Percentiles rank a stretch among this genome's conserved stretches.
phyloP scores from a whole-genome alignment of 2,329 filamentous ascomycete species.

The Colletotrichum sp. region DNA sequence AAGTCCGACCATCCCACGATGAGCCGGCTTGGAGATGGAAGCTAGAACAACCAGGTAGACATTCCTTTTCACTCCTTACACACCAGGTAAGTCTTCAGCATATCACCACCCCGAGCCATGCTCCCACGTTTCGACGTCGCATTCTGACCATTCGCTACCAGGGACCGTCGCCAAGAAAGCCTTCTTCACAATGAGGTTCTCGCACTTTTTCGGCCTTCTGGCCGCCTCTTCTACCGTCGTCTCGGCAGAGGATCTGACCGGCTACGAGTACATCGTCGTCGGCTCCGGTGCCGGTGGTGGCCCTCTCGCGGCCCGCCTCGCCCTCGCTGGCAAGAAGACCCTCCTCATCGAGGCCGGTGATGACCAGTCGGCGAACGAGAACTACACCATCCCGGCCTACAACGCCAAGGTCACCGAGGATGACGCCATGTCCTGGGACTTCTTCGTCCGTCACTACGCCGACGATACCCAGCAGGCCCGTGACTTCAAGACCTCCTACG shows the following conservation, averaged over 20 bases:
- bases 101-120: background rate
- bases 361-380: conserved; percentile 53
- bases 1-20: background rate
- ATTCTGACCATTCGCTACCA: background rate
- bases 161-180: background rate
- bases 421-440: conserved; percentile 63
- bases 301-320: conserved; percentile 62
- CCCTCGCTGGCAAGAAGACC: conserved; percentile 62
- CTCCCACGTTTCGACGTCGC: background rate
- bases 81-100: background rate
- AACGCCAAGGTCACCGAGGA: conserved; percentile 60
- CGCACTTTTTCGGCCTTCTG: conserved; percentile 19
- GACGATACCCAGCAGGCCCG: conserved; percentile 55
- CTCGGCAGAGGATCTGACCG: conserved; percentile 25
- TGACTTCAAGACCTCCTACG: conserved; percentile 65
- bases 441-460: conserved; percentile 66
- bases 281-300: conserved; percentile 65
- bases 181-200: conserved; percentile 12
- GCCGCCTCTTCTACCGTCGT: conserved; percentile 23
- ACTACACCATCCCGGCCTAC: conserved; percentile 60
- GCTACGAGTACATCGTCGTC: conserved; percentile 68
- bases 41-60: background rate
- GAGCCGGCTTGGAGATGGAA: background rate
- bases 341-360: conserved; percentile 67
- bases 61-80: background rate